Base-by-base conservation (phyloP, 2,329 filamentous ascomycete species). In the Calonectria pteridis region DNA sequence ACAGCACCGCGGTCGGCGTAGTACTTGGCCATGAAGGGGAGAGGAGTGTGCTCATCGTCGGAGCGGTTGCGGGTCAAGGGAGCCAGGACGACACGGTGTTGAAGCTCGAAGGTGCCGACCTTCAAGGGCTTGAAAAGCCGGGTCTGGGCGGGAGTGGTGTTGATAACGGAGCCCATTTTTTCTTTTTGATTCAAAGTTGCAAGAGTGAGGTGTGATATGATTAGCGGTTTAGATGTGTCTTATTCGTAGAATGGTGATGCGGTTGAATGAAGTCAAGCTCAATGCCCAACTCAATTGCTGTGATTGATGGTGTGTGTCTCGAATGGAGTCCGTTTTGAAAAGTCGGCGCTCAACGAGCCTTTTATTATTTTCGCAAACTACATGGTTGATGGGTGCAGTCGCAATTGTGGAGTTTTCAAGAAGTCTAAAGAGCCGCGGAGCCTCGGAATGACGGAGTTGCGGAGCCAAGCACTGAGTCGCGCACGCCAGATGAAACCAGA, bases 41-140 rank as follows among this genome's bases (percentile, higher is more conserved):
- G 74, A 16, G 83, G 79, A 2, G 80, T 77, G 13, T 83, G 79
- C n/a, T 84, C 75, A 69, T 89, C 83, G 68, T 86, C 84, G 65
- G 84, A 84, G 66, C 89, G 88, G 79, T 86, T 87, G 23, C 89
- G 87, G n/a, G 90, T 91, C 59, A 81, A 66, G 0, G 79, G 75
- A 18, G 80, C 76, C 64, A 82, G 74, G 26, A 77, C 79, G 20
- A 81, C 75, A 18, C 80, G 79, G 29, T 80, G 77, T 4, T 78
- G 37, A 2, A 81, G 72, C 11, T 72, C 71, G 20, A 62, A 23
- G 64, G 75, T 64, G 55, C 79, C 79, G 23, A 81, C 58, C 59
- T 77, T 71, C 6, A 81, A 64, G 11, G 69, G 78, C 69, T 83
- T 80, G 59, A 79, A 78, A 1, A 79, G 75, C 50, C 40, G 79